Evolutionary conservation across 805 yeast species (phyloP).

Genomic region (Lipomyces kockii): DNA sequence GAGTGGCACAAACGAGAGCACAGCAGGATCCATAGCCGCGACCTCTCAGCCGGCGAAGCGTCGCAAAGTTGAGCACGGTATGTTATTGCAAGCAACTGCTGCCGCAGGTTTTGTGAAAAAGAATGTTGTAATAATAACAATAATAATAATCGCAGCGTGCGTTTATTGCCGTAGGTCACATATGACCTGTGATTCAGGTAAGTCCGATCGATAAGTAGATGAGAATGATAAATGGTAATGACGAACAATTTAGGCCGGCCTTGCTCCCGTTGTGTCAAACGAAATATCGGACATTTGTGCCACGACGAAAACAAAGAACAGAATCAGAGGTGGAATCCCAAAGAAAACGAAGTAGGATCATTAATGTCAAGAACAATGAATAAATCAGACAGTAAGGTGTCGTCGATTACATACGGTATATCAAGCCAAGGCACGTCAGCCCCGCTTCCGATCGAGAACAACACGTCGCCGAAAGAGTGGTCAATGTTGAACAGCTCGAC

Average conservation of each 20-base stretch:
- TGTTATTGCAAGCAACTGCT: neutral
- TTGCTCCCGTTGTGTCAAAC: conserved; percentile 79
- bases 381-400: neutral
- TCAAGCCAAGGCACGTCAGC: conserved; percentile 26
- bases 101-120: neutral
- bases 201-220: conserved; percentile 1
- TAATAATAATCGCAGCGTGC: conserved; percentile 60
- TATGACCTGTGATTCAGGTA: conserved; percentile 83
- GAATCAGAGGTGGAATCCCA: neutral
- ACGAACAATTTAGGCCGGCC: conserved; percentile 55
- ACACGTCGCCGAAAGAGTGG: conserved; percentile 23
- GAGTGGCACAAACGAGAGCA: neutral
- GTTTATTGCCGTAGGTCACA: conserved; percentile 91
- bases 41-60: conserved; percentile 15
- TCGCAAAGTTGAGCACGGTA: conserved; percentile 34
- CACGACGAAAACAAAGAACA: conserved; percentile 56
- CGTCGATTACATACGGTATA: conserved; percentile 14
- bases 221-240: neutral
- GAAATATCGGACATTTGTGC: conserved; percentile 88
- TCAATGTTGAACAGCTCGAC: conserved; percentile 19
- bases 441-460: conserved; percentile 12
- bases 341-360: neutral
- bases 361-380: neutral
- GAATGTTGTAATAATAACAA: neutral
- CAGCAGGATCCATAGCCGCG: neutral